A percentile compares a stretch with the other conserved stretches of the same genome.
phyloP scores from a whole-genome alignment of 306 rosid species.

The Boehmeria nivea region DNA sequence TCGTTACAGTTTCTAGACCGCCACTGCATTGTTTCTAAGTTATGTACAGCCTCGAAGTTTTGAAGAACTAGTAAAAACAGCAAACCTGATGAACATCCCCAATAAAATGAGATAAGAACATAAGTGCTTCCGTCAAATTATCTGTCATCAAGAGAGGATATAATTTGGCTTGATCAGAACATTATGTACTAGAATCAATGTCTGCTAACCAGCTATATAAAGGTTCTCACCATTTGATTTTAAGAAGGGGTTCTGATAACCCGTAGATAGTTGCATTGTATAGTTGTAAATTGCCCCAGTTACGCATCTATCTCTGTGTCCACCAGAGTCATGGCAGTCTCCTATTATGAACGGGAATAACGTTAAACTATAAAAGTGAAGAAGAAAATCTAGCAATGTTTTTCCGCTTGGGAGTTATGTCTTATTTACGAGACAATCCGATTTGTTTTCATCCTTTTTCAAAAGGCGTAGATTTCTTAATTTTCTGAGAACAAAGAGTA shows the following conservation, averaged over 20 bases:
- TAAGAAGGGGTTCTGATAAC: conserved; percentile 33
- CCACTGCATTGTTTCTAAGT: conserved; percentile 5
- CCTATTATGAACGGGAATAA: conserved; percentile 35
- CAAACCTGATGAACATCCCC: conserved; percentile 96
- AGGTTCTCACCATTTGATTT: conserved; percentile 40
- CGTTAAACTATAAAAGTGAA: not conserved
- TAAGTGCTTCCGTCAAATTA: conserved; percentile 89
- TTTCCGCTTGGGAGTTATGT: not conserved
- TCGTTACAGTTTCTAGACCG: not conserved
- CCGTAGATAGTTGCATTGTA: conserved; percentile 59
- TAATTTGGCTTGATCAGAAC: not conserved
- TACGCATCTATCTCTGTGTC: conserved; percentile 68
- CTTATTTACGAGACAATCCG: too few species aligned
- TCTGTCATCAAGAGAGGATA: conserved; percentile 46
- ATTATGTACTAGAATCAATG: not conserved
- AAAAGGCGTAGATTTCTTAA: too few species aligned
- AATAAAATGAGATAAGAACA: conserved; percentile 84
- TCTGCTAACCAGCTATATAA: not conserved
- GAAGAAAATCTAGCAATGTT: not conserved
- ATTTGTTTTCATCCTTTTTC: too few species aligned
- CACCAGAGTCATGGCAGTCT: conserved; percentile 77
- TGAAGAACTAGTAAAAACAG: conserved; percentile 4
- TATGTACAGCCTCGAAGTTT: conserved; percentile 5
- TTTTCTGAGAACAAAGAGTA: too few species aligned
- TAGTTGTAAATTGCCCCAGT: conserved; percentile 86